Percentiles rank a stretch among this genome's conserved stretches.
These are phyloP conservation scores for Tuber brumale DNA, from an alignment of 495 filamentous ascomycete genomes.

Conservation along the genomic window DNA sequence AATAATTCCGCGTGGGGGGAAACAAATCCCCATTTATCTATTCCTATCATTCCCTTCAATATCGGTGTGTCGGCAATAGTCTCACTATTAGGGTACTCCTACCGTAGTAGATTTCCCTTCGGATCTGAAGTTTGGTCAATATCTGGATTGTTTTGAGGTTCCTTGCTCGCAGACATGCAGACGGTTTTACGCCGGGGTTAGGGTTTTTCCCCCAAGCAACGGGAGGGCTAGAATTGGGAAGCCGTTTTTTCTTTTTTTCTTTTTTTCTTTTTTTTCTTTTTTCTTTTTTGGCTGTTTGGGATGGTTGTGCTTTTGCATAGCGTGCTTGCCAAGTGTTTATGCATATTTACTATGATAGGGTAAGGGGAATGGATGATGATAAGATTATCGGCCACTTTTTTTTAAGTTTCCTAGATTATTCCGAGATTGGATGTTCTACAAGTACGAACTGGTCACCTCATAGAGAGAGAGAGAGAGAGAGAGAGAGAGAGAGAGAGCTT, in stretches of 20 bases:
- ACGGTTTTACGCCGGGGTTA: background rate
- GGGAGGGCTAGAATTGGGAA: conserved; percentile 3
- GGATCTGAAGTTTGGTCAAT: background rate
- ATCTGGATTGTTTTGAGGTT: background rate
- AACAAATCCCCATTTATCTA: background rate
- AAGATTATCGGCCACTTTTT: no score
- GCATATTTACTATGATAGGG: no score
- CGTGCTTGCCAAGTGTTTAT: no score
- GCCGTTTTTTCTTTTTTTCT: background rate
- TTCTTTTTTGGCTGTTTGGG: no score
- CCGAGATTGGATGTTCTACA: no score
- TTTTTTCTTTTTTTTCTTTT: no score
- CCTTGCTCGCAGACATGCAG: background rate
- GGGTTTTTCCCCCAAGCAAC: background rate
- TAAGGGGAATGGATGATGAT: no score
- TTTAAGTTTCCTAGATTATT: no score
- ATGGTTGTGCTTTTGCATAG: no score
- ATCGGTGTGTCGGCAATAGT: background rate
- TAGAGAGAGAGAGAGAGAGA: no score
- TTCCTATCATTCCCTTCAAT: background rate
- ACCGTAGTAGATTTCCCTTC: background rate
- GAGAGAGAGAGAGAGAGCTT: no score
- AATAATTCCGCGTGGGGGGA: background rate
- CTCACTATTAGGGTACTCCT: background rate
- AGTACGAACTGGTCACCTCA: no score